phyloP scores from a whole-genome alignment of 1,139 yeast genomes.

The Yamadazyma siamensis region DNA sequence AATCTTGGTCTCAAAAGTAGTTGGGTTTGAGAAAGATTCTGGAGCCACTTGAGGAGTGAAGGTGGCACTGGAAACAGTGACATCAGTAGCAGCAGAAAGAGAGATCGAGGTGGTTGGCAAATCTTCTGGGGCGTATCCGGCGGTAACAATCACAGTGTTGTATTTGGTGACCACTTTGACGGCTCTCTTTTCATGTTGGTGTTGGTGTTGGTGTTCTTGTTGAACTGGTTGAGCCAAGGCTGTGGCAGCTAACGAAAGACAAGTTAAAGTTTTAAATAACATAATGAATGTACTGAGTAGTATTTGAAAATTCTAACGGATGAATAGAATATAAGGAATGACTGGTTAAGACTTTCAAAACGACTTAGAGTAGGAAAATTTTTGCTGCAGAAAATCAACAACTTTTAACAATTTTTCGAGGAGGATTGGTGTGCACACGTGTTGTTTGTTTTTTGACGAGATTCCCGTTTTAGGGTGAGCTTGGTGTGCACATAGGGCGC shows the following conservation, averaged over 20 bases:
- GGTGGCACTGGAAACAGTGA: constrained; percentile 15
- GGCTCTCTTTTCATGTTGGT: constrained; percentile 39
- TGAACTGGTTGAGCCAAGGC: constrained; percentile 31
- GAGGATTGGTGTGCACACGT: no score
- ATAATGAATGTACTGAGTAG: constrained; percentile 19
- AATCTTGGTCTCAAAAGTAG: constrained; percentile 17
- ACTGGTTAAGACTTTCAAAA: not conserved
- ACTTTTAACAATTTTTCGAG: no score
- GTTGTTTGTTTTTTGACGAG: no score
- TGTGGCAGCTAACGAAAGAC: constrained; percentile 19
- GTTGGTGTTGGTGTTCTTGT: constrained; percentile 29
- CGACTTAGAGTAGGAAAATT: no score
- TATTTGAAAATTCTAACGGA: not conserved
- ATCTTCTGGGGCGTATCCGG: constrained; percentile 28
- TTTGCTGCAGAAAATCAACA: not conserved
- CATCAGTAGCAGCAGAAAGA: constrained; percentile 19
- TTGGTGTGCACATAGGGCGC: no score
- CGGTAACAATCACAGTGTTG: constrained; percentile 32
- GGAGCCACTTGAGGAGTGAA: constrained; percentile 23
- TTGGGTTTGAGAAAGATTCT: constrained; percentile 24
- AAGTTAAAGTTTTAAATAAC: constrained; percentile 46
- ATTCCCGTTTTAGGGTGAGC: no score
- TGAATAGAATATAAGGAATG: not conserved
- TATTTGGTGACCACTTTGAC: constrained; percentile 33
- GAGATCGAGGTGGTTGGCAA: constrained; percentile 24